phyloP scores from a whole-genome alignment of 75 land plant species.

The Isoetes taiwanensis region DNA sequence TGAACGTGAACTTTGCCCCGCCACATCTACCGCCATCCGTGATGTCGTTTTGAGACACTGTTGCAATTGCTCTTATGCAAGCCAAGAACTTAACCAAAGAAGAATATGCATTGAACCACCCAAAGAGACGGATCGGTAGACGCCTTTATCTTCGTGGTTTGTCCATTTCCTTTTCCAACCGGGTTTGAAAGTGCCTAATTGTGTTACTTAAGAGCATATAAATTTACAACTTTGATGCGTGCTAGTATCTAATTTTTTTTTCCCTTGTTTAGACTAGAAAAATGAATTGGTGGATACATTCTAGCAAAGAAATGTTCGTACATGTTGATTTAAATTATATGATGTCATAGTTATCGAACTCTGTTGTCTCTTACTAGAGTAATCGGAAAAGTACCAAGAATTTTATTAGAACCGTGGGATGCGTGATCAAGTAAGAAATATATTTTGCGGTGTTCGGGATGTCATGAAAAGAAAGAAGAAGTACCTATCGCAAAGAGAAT shows the following conservation, averaged over 20 bases:
- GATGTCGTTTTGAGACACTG: constrained; percentile 97
- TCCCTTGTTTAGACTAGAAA: too few relatives aligned
- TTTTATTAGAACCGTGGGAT: too few relatives aligned
- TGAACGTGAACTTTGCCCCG: constrained; percentile 90
- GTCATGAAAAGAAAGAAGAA: constrained; percentile 80
- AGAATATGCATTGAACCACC: constrained; percentile 89
- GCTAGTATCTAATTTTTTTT: not conserved
- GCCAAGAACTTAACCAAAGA: constrained; percentile 79
- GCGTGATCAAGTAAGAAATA: too few relatives aligned
- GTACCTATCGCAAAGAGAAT: constrained; percentile 64
- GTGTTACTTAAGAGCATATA: too few relatives aligned
- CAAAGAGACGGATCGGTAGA: constrained; percentile 90
- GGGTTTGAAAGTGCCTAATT: not conserved
- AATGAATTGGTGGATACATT: too few relatives aligned
- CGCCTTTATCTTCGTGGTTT: constrained; percentile 88
- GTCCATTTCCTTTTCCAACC: too few relatives aligned
- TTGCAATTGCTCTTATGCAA: constrained; percentile 80
- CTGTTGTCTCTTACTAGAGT: too few relatives aligned
- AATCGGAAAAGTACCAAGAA: too few relatives aligned
- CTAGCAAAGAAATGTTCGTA: too few relatives aligned
- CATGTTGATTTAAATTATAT: too few relatives aligned
- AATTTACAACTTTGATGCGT: too few relatives aligned
- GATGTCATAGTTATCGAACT: too few relatives aligned
- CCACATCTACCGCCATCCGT: constrained; percentile 90
- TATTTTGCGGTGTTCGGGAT: constrained; percentile 67